Conservation (phyloP, 1,139 yeast genomes). For the Candida tunisiensis region DNA sequence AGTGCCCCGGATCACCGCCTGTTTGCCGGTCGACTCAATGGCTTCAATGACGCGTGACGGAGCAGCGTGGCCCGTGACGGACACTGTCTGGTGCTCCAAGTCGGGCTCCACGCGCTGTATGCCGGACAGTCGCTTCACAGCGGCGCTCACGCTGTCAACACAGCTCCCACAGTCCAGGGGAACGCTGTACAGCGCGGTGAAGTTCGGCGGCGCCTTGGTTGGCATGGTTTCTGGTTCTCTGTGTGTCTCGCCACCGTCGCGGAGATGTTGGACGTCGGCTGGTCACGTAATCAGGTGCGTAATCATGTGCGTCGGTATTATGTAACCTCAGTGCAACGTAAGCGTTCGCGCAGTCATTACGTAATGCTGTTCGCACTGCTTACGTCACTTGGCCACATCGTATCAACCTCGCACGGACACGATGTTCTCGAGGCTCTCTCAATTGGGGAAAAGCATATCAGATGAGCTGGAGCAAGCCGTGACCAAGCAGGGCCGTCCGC, state of each 20-base stretch:
- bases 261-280: too few species aligned
- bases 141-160: conserved; percentile 38
- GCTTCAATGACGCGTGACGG: conserved; percentile 54
- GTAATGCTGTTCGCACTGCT: too few species aligned
- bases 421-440: conserved; percentile 48
- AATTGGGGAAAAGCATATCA: conserved; percentile 47
- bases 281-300: too few species aligned
- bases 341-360: too few species aligned
- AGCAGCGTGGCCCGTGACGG: conserved; percentile 46
- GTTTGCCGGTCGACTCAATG: conserved; percentile 60
- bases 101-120: conserved; percentile 33
- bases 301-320: too few species aligned
- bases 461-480: conserved; percentile 31
- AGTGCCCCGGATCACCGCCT: conserved; percentile 84
- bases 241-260: too few species aligned
- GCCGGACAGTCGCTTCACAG: conserved; percentile 25
- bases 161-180: conserved; percentile 63
- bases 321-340: too few species aligned
- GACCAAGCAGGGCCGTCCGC: conserved; percentile 5
- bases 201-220: too few species aligned
- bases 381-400: too few species aligned
- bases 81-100: conserved; percentile 37
- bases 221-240: too few species aligned
- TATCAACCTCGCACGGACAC: too few species aligned
- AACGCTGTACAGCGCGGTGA: conserved; percentile 52